Conservation (phyloP, 2,329 filamentous ascomycete genomes). For the Epichloe sylvatica region DNA sequence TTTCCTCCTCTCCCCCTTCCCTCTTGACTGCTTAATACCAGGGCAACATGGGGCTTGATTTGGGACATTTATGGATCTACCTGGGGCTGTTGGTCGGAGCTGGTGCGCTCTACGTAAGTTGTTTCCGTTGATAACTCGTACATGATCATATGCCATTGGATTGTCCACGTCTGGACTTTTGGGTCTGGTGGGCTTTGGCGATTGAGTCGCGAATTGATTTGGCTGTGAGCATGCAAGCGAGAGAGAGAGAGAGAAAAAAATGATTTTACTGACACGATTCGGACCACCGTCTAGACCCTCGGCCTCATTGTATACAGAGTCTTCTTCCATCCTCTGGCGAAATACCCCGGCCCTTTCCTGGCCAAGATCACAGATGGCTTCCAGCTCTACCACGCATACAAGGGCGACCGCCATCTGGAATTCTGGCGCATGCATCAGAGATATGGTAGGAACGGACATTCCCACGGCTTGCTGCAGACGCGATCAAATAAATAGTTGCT, state of each 20-base stretch:
- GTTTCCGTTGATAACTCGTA: background rate
- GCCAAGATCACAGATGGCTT: conserved; percentile 51
- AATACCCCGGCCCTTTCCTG: conserved; percentile 50
- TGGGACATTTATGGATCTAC: conserved; percentile 26
- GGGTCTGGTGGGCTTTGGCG: too few relatives aligned
- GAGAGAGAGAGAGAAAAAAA: too few relatives aligned
- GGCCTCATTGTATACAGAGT: conserved; percentile 40
- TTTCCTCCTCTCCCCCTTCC: too few relatives aligned
- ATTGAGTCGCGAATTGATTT: too few relatives aligned
- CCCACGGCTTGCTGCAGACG: too few relatives aligned
- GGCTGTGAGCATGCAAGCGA: too few relatives aligned
- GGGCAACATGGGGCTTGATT: conserved; percentile 15
- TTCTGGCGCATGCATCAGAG: conserved; percentile 56
- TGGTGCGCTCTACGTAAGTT: conserved; percentile 27
- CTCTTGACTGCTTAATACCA: background rate
- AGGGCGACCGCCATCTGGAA: conserved; percentile 60
- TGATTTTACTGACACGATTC: background rate
- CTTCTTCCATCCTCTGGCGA: conserved; percentile 50
- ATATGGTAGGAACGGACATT: conserved; percentile 39
- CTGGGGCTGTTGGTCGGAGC: conserved; percentile 23
- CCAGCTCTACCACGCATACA: conserved; percentile 60
- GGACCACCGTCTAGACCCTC: conserved; percentile 17
- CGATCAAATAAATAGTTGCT: background rate
- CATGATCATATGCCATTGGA: background rate
- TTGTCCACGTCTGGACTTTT: too few relatives aligned